Base-by-base conservation (phyloP, 495 filamentous ascomycete genomes). In the Penicillium herquei region DNA sequence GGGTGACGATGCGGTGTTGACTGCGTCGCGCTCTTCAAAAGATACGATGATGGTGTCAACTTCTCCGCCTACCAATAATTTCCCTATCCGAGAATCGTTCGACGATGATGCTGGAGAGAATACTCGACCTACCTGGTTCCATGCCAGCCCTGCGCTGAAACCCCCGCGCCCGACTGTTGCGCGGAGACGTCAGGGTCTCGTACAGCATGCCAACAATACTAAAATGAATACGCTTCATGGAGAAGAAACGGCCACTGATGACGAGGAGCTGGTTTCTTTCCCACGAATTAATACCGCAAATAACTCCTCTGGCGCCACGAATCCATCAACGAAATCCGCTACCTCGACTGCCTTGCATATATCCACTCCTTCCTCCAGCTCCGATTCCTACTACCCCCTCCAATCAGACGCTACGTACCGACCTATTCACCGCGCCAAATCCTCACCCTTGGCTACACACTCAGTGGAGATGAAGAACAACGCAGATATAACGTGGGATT, bases 231-330 rank as follows among this genome's bases (percentile, higher is more conserved):
- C 81, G 26, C 74, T 79, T 43, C 78, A 84, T 45, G 78, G 79
- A 39, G 88, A 88, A 59, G 85, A 84, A 43, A 82, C 81, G 12
- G 91, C 87, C 7, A 92, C 88, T 8, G 88, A 92, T 62, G 90
- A 93, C 54, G 90, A 95, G 48, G 90, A 95, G 45, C 70, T 80
- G 8, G 69, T 89, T 9, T 81, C 81, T 54, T 84, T 88, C 53
- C 73, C 79, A 14, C 72, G 65, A 7, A 67, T 73, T 18, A 71
- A 52, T 33, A 50, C 56, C 1, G 62, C 57, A 18, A 63, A 55
- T 33, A 52, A 59, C n/a, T n/a, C 66, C 31, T 56, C 52, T 63
- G n/a, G 70, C 64, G 39, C 70, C 61, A 11, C 68, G 13, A 62
- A 50, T 37, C 55, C 47, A 21, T 51, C 60, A 40, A 59, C 52